These are phyloP conservation scores for Suhomyces panamericanus DNA, from an alignment of 1,139 yeast genomes.

Conservation along the genomic window DNA sequence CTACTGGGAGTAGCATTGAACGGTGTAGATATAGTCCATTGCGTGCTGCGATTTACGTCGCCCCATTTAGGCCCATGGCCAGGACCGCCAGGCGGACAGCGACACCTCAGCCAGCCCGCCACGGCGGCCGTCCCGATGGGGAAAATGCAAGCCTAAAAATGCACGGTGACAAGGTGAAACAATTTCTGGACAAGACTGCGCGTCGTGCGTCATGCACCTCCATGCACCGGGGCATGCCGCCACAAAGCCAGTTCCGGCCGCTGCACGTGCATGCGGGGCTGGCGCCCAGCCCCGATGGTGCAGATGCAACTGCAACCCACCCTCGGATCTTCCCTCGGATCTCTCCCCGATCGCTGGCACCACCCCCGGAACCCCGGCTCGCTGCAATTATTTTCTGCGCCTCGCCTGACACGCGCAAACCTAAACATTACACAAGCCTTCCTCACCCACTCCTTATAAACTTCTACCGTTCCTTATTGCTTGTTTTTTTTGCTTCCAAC, in stretches of 20 bases:
- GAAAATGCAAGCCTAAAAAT: background rate
- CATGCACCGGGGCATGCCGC: background rate
- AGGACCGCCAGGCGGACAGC: too few species aligned
- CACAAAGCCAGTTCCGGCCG: background rate
- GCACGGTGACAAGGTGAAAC: conserved; percentile 3
- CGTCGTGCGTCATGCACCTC: conserved; percentile 3
- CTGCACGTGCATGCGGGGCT: background rate
- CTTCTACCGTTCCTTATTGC: background rate
- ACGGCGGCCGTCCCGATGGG: conserved; percentile 2
- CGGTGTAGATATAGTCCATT: too few species aligned
- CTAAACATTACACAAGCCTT: conserved; percentile 9
- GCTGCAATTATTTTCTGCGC: background rate
- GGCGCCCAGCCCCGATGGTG: background rate
- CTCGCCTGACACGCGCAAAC: conserved; percentile 6
- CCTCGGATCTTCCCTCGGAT: background rate
- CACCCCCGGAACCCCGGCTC: background rate
- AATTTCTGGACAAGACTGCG: conserved; percentile 1
- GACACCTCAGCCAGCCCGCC: background rate
- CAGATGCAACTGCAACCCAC: too few species aligned
- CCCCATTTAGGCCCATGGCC: too few species aligned
- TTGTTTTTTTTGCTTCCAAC: conserved; percentile 1
- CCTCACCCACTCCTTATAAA: conserved; percentile 5
- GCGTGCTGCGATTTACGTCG: too few species aligned
- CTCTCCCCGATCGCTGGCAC: background rate
- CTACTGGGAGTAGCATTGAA: too few species aligned